Evolutionary conservation across 2,329 filamentous ascomycete genomes (phyloP), one percentile per base, ranked within the genome.

Genomic region (Diplodia sapinea): DNA sequence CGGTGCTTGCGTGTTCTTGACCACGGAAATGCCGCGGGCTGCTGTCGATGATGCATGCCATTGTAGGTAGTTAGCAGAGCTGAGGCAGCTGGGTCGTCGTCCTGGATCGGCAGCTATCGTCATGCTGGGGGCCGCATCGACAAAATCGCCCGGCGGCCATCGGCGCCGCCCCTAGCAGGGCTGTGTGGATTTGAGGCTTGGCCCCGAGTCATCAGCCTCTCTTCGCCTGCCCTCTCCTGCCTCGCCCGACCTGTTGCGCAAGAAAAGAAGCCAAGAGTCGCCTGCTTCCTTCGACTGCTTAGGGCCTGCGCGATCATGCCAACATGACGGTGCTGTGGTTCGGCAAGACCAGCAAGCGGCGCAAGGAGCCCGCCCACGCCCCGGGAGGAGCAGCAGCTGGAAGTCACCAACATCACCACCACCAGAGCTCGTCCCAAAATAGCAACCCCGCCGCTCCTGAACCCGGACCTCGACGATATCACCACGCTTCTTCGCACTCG

Each of bases 121-220:
- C 63, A 57, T 57, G 26, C 17, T 55, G 51, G 63, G 33, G 40
- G 63, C 63, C 63, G 62, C 33, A 38, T 43, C 33, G 62, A 36
- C 47, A 38, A 7, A 7, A 33, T 33, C 31, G 31, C 31, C 31
- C 31, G 31, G 6, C 31, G 31, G 23, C 23, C 23, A 61, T 61
- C 56, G 56, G 56, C 38, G 56, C 40, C 38, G 56, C 40, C 57
- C 23, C 62, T 55, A 65, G 50, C 50, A 55, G 63, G 63, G 63
- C 63, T 65, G 63, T 49, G 63, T 33, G 26, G 3, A 11, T 36
- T 6, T 29, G 64, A 66, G 64, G 64, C 64, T 66, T 66, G 64
- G 54, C 40, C 13, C 40, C 54, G 54, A 66, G 52, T 51, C 52
- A 57, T 51, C 52, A 66, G 64, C 52, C 52, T 57, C 54, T 49